Percentiles rank a stretch among this genome's conserved stretches.
phyloP scores from a whole-genome alignment of 2,329 filamentous ascomycete species.

The Colletotrichum sp. region DNA sequence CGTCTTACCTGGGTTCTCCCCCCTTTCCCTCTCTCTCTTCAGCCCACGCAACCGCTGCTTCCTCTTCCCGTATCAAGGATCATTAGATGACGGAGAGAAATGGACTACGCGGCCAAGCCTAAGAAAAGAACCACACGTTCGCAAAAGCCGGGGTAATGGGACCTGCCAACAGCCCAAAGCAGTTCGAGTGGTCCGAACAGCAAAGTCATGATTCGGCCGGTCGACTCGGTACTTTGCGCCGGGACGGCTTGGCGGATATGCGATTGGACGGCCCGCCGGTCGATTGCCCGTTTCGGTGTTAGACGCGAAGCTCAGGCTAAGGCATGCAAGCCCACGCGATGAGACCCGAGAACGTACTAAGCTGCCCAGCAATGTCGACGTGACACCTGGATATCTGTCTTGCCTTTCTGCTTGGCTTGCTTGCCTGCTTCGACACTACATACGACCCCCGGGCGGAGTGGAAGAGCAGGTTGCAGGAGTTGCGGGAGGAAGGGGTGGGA shows the following conservation, averaged over 20 bases:
- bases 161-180: not conserved
- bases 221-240: slow-evolving; percentile 14
- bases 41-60: not conserved
- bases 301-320: slow-evolving; percentile 18
- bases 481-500: not conserved
- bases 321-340: slow-evolving; percentile 11
- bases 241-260: slow-evolving; percentile 13
- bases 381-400: not conserved
- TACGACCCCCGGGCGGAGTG: not conserved
- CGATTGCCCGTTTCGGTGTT: slow-evolving; percentile 18
- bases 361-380: not conserved
- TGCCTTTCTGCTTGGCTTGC: not conserved
- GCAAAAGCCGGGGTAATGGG: slow-evolving; percentile 8
- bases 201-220: not conserved
- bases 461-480: not conserved
- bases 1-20: not conserved
- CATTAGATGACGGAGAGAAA: not conserved
- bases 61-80: not conserved
- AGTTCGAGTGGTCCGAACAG: not conserved
- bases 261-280: slow-evolving; percentile 16
- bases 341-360: not conserved
- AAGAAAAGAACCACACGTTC: not conserved
- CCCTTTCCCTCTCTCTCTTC: not conserved
- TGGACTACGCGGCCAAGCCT: not conserved
- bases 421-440: not conserved